These are phyloP conservation scores for Microdochium bolleyi DNA, from an alignment of 2,329 filamentous ascomycete species.

Conservation along the genomic window DNA sequence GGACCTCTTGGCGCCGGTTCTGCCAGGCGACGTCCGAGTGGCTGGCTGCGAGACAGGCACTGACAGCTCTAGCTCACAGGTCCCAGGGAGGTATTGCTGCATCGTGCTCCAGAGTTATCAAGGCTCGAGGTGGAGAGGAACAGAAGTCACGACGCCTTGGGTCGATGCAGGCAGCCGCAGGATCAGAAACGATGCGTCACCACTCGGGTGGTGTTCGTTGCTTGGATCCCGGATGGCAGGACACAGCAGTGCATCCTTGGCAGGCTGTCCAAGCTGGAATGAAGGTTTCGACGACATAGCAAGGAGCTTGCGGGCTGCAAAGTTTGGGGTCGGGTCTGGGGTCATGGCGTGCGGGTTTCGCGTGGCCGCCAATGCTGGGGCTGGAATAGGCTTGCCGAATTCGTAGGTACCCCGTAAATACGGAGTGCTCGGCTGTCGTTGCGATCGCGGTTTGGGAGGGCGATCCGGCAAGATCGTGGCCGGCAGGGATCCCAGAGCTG, in stretches of 20 bases:
- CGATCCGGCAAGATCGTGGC: neutral
- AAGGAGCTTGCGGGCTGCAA: neutral
- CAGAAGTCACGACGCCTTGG: too few species aligned
- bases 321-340: neutral
- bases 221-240: neutral
- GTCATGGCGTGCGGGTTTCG: neutral
- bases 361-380: neutral
- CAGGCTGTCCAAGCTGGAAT: neutral
- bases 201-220: neutral
- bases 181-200: neutral
- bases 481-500: neutral
- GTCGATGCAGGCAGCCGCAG: too few species aligned
- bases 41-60: too few species aligned
- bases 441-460: neutral
- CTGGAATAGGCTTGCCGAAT: too few species aligned
- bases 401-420: too few species aligned
- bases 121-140: too few species aligned
- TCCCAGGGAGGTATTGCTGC: too few species aligned
- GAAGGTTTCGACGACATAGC: neutral
- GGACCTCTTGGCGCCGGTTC: too few species aligned
- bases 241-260: neutral
- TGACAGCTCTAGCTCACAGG: too few species aligned
- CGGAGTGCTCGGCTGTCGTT: neutral
- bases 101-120: too few species aligned
- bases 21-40: too few species aligned